These are phyloP conservation scores for Citrus australasica DNA, from an alignment of 345 rosid genomes.

Conservation along the genomic window DNA sequence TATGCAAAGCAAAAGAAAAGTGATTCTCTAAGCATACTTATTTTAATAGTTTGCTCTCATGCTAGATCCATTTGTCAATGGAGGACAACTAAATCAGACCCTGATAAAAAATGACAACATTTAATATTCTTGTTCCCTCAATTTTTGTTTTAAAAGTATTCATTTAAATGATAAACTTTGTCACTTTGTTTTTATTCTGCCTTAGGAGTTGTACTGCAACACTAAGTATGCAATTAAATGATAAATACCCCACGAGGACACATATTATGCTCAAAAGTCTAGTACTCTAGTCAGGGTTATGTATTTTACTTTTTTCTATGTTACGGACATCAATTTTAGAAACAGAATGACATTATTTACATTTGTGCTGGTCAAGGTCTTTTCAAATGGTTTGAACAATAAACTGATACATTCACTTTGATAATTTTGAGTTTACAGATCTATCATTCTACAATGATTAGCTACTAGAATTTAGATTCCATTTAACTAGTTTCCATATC, in stretches of 20 bases:
- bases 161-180: not conserved
- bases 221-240: not conserved
- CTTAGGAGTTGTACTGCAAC: not conserved
- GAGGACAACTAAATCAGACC: not conserved
- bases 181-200: not conserved
- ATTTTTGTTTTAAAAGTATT: not conserved
- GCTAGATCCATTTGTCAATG: not conserved
- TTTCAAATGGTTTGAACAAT: not conserved
- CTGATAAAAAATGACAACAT: slow-evolving; percentile 4
- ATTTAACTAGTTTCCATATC: not conserved
- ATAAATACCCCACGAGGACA: not conserved
- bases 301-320: not conserved
- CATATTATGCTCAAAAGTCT: not conserved
- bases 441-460: not conserved
- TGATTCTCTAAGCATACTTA: not conserved
- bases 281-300: not conserved
- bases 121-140: not conserved
- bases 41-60: not conserved
- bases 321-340: not conserved
- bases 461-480: not conserved
- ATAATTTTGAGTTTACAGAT: not conserved
- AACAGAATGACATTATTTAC: not conserved
- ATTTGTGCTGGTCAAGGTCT: not conserved
- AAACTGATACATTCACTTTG: not conserved
- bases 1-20: not conserved